Evolutionary conservation across 345 rosid species (phyloP).

Genomic region (Luvunga scandens): DNA sequence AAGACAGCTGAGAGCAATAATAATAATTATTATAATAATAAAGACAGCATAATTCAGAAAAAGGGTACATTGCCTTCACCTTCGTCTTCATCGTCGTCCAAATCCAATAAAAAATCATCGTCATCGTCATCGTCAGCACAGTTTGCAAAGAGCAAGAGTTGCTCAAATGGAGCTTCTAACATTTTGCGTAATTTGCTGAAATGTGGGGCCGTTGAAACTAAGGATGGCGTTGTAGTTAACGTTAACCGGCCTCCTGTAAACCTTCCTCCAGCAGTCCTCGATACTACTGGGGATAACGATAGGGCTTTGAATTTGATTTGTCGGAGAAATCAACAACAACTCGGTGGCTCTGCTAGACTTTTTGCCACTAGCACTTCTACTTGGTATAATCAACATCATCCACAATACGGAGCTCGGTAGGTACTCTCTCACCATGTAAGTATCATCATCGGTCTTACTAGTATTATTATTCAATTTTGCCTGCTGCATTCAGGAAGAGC

Average conservation of each 20-base stretch:
- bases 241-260: neutral
- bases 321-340: neutral
- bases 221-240: slow-evolving; percentile 43
- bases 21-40: neutral
- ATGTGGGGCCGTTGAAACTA: slow-evolving; percentile 51
- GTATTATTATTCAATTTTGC: too few relatives aligned
- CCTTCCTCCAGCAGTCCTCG: neutral
- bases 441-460: neutral
- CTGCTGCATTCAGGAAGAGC: slow-evolving; percentile 34
- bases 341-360: slow-evolving; percentile 21
- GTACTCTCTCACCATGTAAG: neutral
- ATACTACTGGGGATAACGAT: neutral
- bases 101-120: slow-evolving; percentile 9
- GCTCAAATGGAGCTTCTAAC: slow-evolving; percentile 39
- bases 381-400: slow-evolving; percentile 41
- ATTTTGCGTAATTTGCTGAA: slow-evolving; percentile 44
- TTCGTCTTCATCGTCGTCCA: slow-evolving; percentile 26
- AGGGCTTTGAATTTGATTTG: slow-evolving; percentile 2
- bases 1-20: neutral
- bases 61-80: slow-evolving; percentile 16
- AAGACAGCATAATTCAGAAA: neutral
- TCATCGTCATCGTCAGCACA: slow-evolving; percentile 20
- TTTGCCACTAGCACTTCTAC: slow-evolving; percentile 26
- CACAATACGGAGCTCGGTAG: slow-evolving; percentile 37
- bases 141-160: slow-evolving; percentile 32